Evolutionary conservation across 2,329 filamentous ascomycete genomes (phyloP).

Genomic region (Aureobasidium sp.): DNA sequence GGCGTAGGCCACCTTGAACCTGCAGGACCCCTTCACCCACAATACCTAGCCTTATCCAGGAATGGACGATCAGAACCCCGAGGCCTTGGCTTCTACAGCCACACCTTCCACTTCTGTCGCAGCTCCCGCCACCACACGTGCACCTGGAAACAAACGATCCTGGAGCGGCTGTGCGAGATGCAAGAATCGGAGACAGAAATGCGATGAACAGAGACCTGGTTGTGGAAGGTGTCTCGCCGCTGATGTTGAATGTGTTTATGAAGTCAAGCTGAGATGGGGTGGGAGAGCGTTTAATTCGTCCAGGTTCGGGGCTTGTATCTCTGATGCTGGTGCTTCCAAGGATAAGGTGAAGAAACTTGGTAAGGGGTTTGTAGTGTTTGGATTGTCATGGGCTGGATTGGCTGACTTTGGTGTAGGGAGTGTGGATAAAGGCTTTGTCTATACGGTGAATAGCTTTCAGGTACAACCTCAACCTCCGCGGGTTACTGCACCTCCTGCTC

Average conservation of each 20-base stretch:
- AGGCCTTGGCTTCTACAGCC: not conserved
- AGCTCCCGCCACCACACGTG: not conserved
- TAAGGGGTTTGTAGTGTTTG: not conserved
- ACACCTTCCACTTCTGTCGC: not conserved
- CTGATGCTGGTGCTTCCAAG: not conserved
- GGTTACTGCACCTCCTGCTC: not conserved
- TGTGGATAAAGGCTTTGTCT: conserved; percentile 1
- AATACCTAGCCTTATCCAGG: not conserved
- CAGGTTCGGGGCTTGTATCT: conserved; percentile 10
- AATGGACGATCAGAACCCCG: not conserved
- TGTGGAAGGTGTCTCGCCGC: conserved; percentile 4
- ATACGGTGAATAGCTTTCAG: conserved; percentile 6
- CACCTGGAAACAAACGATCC: conserved; percentile 2
- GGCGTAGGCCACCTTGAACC: conserved; percentile 2
- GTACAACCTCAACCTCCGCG: not conserved
- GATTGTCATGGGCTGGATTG: not conserved
- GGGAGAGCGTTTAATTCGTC: conserved; percentile 12
- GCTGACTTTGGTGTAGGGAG: not conserved
- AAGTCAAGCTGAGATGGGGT: conserved; percentile 13
- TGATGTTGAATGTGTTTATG: conserved; percentile 7
- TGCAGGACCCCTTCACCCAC: not conserved
- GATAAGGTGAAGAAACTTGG: conserved; percentile 10
- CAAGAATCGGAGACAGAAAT: conserved; percentile 13
- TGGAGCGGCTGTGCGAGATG: conserved; percentile 12
- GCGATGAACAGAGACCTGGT: conserved; percentile 9